Evolutionary conservation across 164 flowering plant genomes (phyloP), one percentile per base, ranked within the genome.

Genomic region (Aristolochia californica): DNA sequence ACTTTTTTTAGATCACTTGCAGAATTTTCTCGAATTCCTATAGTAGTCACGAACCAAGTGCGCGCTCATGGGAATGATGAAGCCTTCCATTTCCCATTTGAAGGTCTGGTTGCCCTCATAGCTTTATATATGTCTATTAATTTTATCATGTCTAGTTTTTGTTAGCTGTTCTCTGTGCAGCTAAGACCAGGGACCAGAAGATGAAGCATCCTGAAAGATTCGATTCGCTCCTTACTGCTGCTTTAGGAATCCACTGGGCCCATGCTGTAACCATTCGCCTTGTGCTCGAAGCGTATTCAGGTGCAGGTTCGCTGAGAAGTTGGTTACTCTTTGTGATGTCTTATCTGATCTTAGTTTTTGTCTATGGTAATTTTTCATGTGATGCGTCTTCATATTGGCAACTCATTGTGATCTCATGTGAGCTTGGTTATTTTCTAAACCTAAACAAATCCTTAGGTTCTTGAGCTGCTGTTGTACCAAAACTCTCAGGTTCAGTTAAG

Each of bases 41-140:
- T 88, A 55, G 77, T 88, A 38, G 86, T 85, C 66, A 88, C 91
- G 48, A 88, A 85, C 66, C 97, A 88, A 81, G 96, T 88, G 45
- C 74, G 94, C 62, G 80, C 87, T 56, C 84, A 74, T 60, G 69
- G 56, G 61, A 56, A 54, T 64, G 76, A 76, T 64, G 82, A 74
- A 55, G 58, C 62, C 44, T 61, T 67, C 45, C 76, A 65, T 43
- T 86, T 73, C 66, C 63, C 73, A 62, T 88, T 88, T 69, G 85
- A 86, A 83, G 89, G 91, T 81, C 57, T 24, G 25, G 22, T 34
- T 3, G 40, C 10, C 10, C 10, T 2, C 40, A 34, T 34, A 8
- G 40, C 0, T 34, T 34, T 8, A 34, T 34, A 34, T 34, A 2
- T 68, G 20, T 14, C 22, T 15, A 5, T 16, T 17, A 15, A 56